Evolutionary conservation across 1,284 basidiomycete genomes (phyloP).

Genomic region (Cutaneotrichosporon sp.): DNA sequence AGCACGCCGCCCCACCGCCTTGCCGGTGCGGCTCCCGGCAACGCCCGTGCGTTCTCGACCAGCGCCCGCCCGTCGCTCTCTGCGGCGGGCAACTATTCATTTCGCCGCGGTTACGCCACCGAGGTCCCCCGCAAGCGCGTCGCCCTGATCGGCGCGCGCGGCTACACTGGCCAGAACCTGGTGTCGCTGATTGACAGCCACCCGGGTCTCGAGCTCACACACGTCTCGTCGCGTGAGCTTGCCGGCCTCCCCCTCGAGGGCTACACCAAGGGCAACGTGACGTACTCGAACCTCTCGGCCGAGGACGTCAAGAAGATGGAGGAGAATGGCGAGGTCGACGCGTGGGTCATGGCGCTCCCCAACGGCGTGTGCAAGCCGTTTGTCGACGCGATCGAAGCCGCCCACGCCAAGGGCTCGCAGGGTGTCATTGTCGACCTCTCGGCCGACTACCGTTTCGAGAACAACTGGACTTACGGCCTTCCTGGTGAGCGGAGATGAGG

Average conservation of each 20-base stretch:
- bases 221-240: conserved; percentile 94
- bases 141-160: conserved; percentile 93
- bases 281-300: conserved; percentile 74
- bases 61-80: conserved; percentile 58
- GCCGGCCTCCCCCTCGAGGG: conserved; percentile 76
- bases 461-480: conserved; percentile 94
- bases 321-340: conserved; percentile 81
- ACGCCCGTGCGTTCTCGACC: conserved; percentile 70
- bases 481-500: conserved; percentile 72
- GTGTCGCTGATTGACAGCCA: conserved; percentile 80
- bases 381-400: conserved; percentile 88
- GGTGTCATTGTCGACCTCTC: conserved; percentile 83
- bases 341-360: conserved; percentile 96
- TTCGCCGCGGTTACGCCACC: conserved; percentile 54
- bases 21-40: conserved; percentile 52
- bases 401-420: conserved; percentile 60
- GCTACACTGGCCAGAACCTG: conserved; percentile 88
- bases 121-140: conserved; percentile 76
- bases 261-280: conserved; percentile 76
- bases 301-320: conserved; percentile 83
- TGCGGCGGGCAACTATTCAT: conserved; percentile 56
- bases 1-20: conserved; percentile 65
- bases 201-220: conserved; percentile 81
- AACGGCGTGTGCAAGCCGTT: conserved; percentile 97
- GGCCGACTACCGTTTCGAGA: conserved; percentile 94